Base-by-base conservation (phyloP, 2,329 filamentous ascomycete species). In the Epichloe uncinata region DNA sequence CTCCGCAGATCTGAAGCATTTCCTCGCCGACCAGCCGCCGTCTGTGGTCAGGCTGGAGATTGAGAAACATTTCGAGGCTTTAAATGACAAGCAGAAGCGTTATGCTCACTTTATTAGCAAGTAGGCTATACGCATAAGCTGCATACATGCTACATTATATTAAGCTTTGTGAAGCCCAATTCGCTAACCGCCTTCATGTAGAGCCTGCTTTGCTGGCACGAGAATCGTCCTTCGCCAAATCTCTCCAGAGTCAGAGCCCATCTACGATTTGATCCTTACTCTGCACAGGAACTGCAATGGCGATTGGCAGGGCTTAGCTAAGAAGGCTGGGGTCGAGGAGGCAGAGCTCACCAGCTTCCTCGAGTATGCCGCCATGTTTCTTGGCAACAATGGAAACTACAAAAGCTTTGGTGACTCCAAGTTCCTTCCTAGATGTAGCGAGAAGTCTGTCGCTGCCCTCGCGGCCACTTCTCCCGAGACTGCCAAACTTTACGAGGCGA, bases 21-120 rank as follows among this genome's bases (percentile, higher is more conserved):
- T 95, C 66, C 77, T 95, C 53, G 90, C 93, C 44, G 93, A 98
- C 68, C 83, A 84, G 55, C 93, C 93, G 43, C 93, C 93, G 1
- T 85, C 83, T 45, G 81, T 96, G 50, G 91, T 96, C 52, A 81
- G 84, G 45, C 79, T 98, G 46, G 84, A 88, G 65, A 93, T 97
- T 65, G 88, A 88, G 70, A 86, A 88, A 63, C 91, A 97, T 69
- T 98, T 97, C 60, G 85, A 91, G 50, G 80, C 82, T 36, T 68
- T 93, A 53, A 76, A 70, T 48, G 79, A 86, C 60, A 74, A 85
- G 63, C 81, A 95, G 71, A 89, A 91, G 72, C 82, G 85, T 63
- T 96, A 96, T 74, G 86, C 90, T 55, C 90, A 96, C 69, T 89
- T 84, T 63, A 87, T 95, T 63, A 87, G 83, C 77, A 80, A 78